A percentile compares a stretch with the other conserved stretches of the same genome.
Evolutionary conservation across 225 moss, liverwort and hornwort genomes (phyloP).

Genomic region (Bryum argenteum): DNA sequence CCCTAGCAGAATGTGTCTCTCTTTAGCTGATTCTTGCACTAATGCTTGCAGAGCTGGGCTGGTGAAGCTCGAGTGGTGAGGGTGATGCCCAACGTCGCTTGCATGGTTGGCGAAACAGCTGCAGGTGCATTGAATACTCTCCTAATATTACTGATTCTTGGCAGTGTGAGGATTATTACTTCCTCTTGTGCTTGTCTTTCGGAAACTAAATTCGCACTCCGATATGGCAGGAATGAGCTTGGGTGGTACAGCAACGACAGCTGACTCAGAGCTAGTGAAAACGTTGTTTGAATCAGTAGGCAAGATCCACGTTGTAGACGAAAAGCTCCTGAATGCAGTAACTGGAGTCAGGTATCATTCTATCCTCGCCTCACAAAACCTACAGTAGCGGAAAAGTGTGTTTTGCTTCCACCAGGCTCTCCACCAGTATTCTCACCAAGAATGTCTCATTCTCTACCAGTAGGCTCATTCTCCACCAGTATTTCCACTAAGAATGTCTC

Average conservation of each 20-base stretch:
- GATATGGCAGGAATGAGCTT: constrained; percentile 62
- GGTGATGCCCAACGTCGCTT: constrained; percentile 98
- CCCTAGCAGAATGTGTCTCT: background rate
- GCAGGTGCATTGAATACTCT: constrained; percentile 64
- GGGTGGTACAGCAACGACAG: constrained; percentile 69
- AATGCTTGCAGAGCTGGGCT: constrained; percentile 76
- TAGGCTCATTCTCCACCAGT: too few species aligned
- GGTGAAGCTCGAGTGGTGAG: constrained; percentile 87
- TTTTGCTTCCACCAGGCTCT: too few species aligned
- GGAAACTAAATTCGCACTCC: constrained; percentile 5
- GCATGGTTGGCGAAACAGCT: constrained; percentile 83
- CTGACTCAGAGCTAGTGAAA: constrained; percentile 81
- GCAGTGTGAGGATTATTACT: background rate
- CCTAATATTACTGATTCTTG: background rate
- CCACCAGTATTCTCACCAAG: too few species aligned
- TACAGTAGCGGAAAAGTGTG: too few species aligned
- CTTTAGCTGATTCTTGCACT: constrained; percentile 21
- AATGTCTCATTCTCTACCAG: too few species aligned
- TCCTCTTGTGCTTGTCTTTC: constrained; percentile 13
- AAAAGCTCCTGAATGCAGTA: constrained; percentile 91
- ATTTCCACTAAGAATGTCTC: too few species aligned
- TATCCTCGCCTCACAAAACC: background rate
- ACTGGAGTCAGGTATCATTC: constrained; percentile 81
- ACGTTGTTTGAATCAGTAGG: constrained; percentile 75
- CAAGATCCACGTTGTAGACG: constrained; percentile 80